Conservation (phyloP, 768 basidiomycete species). For the Podaxis sp. region DNA sequence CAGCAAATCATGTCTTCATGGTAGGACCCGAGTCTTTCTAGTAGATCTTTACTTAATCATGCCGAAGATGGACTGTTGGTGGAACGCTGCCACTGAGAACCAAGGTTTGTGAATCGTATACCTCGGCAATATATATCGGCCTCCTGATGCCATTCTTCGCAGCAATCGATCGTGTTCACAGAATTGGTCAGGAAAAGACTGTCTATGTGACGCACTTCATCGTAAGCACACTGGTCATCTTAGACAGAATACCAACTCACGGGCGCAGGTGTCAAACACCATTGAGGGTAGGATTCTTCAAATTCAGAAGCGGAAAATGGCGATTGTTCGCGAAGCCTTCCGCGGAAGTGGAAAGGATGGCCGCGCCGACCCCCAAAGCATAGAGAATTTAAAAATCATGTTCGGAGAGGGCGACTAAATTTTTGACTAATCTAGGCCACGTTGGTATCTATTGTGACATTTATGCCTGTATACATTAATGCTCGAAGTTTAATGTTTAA, state of each 20-base stretch:
- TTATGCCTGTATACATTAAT: not conserved
- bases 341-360: constrained; percentile 44
- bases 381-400: constrained; percentile 82
- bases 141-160: not conserved
- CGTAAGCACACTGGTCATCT: constrained; percentile 36
- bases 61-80: constrained; percentile 87
- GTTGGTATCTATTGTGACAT: not conserved
- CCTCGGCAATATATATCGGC: not conserved
- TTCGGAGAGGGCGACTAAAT: constrained; percentile 47
- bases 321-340: constrained; percentile 84
- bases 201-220: constrained; percentile 87
- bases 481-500: not conserved
- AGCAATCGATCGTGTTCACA: constrained; percentile 86
- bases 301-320: constrained; percentile 85
- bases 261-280: constrained; percentile 59
- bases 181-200: constrained; percentile 79
- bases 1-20: constrained; percentile 86
- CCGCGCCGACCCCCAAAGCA: constrained; percentile 62
- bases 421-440: not conserved
- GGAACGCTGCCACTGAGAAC: constrained; percentile 82
- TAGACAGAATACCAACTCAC: not conserved
- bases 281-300: constrained; percentile 78
- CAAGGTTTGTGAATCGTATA: constrained; percentile 47
- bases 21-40: constrained; percentile 32
- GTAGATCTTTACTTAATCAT: constrained; percentile 8